A percentile compares a stretch with the other conserved stretches of the same genome.
Evolutionary conservation across 2,329 filamentous ascomycete genomes (phyloP).

Genomic region (Pseudocercospora pini-densiflorae): DNA sequence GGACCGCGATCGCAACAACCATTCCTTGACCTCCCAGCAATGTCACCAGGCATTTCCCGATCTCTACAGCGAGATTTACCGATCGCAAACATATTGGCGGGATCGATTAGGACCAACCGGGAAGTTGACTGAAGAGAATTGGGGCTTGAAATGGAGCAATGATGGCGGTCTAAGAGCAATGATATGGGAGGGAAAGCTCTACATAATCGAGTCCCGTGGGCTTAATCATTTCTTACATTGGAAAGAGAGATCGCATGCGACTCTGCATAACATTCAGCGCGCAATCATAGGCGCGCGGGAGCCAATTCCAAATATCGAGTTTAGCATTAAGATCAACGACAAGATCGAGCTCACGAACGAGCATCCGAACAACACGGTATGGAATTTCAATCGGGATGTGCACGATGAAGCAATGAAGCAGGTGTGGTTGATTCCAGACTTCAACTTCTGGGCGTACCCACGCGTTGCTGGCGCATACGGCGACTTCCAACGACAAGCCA

Average conservation of each 20-base stretch:
- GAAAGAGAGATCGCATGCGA: conserved; percentile 43
- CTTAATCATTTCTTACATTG: conserved; percentile 37
- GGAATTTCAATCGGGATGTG: conserved; percentile 44
- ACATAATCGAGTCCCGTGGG: conserved; percentile 42
- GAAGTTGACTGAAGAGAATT: conserved; percentile 36
- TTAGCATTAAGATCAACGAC: conserved; percentile 55
- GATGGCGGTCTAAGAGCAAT: conserved; percentile 42
- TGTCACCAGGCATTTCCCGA: conserved; percentile 39
- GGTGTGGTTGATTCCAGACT: conserved; percentile 59
- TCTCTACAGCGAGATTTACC: conserved; percentile 41
- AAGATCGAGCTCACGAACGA: conserved; percentile 42
- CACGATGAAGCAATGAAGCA: conserved; percentile 40
- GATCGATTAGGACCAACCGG: conserved; percentile 22
- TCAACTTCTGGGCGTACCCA: conserved; percentile 58
- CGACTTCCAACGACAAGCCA: conserved; percentile 33
- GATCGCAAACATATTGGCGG: conserved; percentile 35
- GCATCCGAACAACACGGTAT: conserved; percentile 43
- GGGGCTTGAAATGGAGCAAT: conserved; percentile 37
- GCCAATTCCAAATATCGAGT: conserved; percentile 55
- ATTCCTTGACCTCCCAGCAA: conserved; percentile 38
- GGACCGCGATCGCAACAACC: conserved; percentile 37
- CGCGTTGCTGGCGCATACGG: conserved; percentile 33
- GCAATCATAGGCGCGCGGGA: conserved; percentile 49
- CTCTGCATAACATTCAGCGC: conserved; percentile 54
- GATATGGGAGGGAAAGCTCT: conserved; percentile 44